Base-by-base conservation (phyloP, 1,284 basidiomycete genomes). In the Sporisorium graminicola region DNA sequence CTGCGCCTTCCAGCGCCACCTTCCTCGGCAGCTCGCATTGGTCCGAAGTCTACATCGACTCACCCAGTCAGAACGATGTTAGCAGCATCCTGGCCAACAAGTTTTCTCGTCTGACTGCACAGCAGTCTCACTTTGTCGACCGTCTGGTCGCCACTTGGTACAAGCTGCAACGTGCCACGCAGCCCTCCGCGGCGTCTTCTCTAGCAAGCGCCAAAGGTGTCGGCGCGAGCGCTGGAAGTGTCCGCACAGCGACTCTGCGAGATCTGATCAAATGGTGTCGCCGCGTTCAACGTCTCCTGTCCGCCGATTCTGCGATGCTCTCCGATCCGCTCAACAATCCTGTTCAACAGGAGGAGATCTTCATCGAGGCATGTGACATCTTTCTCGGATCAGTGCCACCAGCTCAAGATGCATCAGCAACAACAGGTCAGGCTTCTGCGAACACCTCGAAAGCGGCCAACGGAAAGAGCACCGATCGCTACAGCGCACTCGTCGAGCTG, bases 201-300 rank as follows among this genome's bases (percentile, higher is more conserved):
- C 62, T 49, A 22, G 53, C 65, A n/a, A 27, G 22, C 7, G 52
- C 52, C 3, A 57, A 61, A 42, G 56, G 42, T 8, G 22, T 47
- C 6, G 42, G 43, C 40, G 46, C 64, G 10, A 58, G 18, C 13
- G 56, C 77, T 16, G 74, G 77, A 5, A 72, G 74, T 29, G 63
- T 70, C 2, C 69, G 77, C 14, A 70, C 70, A 1, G 65, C 74
- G 2, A 94, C 94, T 2, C 85, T 98, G 58, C 89, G 94, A 22
- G 95, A 98, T 83, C 87, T 98, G 58, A 91, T 95, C 85, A 95
- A 93, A 82, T 94, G 94, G 87, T 95, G 94, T 84, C 88, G 87
- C 0, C 90, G 96, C 42, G 88, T 96, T 5, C 89, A 92, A 55
- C 86, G 87, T 13, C 86, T 93, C 10, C 61, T 86, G 42, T 65